Percentiles rank a stretch among this genome's conserved stretches.
phyloP scores from a whole-genome alignment of 176 grass and related monocot species.

The Puccinellia tenuiflora region DNA sequence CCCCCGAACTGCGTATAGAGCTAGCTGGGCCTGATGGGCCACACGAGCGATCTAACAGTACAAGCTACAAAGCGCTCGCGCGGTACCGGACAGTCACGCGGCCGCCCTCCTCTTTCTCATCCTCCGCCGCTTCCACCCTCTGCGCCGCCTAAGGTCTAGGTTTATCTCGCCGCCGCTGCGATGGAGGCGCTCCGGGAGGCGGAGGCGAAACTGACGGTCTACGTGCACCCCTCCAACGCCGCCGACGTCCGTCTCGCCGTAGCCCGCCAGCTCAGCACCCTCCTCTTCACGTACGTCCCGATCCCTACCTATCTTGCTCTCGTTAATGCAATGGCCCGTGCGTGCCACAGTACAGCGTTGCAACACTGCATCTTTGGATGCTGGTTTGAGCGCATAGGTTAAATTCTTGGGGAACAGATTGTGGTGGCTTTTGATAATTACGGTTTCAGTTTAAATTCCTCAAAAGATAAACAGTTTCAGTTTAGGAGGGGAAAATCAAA shows the following conservation, averaged over 20 bases:
- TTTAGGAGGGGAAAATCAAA: not conserved
- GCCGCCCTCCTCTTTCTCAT: not conserved
- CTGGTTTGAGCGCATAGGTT: not conserved
- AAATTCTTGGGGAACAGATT: not conserved
- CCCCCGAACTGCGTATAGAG: not conserved
- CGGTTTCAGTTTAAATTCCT: not conserved
- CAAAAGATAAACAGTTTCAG: not conserved
- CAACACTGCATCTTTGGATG: not conserved
- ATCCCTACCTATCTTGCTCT: not conserved
- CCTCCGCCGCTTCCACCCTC: not conserved
- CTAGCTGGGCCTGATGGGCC: not conserved
- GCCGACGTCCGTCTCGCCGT: conserved; percentile 42
- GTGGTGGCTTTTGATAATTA: not conserved
- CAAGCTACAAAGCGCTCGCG: not conserved
- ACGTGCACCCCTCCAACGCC: conserved; percentile 65
- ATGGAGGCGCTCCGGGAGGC: conserved; percentile 64
- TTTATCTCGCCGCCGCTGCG: not conserved
- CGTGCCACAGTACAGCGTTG: not conserved
- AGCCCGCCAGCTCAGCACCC: conserved; percentile 60
- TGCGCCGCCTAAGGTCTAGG: conserved; percentile 10
- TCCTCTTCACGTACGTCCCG: conserved; percentile 67
- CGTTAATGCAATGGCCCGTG: not conserved
- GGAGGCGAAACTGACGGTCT: conserved; percentile 51
- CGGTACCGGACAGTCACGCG: not conserved
- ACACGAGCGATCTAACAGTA: not conserved